Percentiles rank a stretch among this genome's conserved stretches.
Conservation (phyloP, 106 monocot species). For the Iris macrosiphon region DNA sequence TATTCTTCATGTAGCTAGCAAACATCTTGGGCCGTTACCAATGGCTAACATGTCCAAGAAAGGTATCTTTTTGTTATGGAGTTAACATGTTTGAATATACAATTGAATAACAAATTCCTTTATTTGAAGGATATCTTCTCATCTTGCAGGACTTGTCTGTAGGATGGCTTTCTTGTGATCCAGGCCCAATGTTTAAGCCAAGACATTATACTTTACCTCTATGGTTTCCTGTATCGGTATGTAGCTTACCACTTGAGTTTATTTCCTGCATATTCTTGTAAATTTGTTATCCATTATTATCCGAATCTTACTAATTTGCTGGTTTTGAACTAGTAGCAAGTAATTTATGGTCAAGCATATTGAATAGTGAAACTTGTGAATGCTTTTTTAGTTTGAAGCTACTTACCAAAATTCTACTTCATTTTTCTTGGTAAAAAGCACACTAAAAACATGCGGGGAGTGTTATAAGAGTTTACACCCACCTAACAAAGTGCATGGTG, state of each 20-base stretch:
- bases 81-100: background rate
- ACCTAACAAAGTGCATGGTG: no score
- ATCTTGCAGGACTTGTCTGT: conserved; percentile 80
- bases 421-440: no score
- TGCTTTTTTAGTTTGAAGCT: no score
- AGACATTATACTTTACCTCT: conserved; percentile 41
- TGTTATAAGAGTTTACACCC: no score
- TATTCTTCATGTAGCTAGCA: conserved; percentile 64
- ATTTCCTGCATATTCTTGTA: background rate
- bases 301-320: no score
- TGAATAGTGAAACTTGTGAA: no score
- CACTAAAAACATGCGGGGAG: no score
- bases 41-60: conserved; percentile 97
- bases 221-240: conserved; percentile 25
- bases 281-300: no score
- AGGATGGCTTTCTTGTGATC: conserved; percentile 96
- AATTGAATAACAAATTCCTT: background rate
- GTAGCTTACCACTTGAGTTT: background rate
- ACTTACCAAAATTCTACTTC: no score
- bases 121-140: conserved; percentile 2
- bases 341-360: no score
- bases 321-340: no score
- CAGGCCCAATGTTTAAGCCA: conserved; percentile 84
- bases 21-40: conserved; percentile 78
- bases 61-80: conserved; percentile 42